Base-by-base conservation (phyloP, 2,329 filamentous ascomycete genomes). In the Colletotrichum lupini region DNA sequence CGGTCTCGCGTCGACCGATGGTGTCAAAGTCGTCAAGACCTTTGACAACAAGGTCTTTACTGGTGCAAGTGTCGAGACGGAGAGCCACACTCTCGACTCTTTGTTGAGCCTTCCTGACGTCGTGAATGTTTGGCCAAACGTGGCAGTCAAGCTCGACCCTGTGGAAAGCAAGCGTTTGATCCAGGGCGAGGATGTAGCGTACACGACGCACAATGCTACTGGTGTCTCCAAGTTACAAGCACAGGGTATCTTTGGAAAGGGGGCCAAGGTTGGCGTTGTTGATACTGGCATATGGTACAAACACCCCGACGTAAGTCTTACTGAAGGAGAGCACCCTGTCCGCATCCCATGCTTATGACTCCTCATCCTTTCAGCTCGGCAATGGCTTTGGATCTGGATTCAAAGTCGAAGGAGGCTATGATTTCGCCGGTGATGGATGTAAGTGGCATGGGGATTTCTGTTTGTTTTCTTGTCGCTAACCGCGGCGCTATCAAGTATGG, bases 281-380 rank as follows among this genome's bases (percentile, higher is more conserved):
- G 83, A 85, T 62, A 83, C 82, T 0, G 83, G 83, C 0, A 77
- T 85, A 19, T 82, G 83, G 67, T 85, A 85, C 63, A 80, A 79
- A 2, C 83, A 85, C 62, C 75, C 78, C 66, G 81, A 83, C 30
- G 82, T 84, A 77, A 56, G 75, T 72, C 9, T 24, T 60, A 6
- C 42, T 14, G 5, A 7, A 11, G 5, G 24, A 52, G 24, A 4
- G 19, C 16, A 19, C 2, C 19, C 5, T 16, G 9, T 0, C 19
- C 7, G 5, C 16, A n/a, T 1, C 7, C 42, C 3, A 5, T 3
- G 19, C 19, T 46, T n/a, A 46, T 6, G 1, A 46, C 16, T 16
- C 3, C 7, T 46, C 8, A 32, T 32, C 8, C 30, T 11, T 32
- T 32, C 7, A 75, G 74, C 65, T 75, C 2, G 74, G 74, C 7